These are phyloP conservation scores for Hypoxylon sp. DNA, from an alignment of 2,329 filamentous ascomycete species.

Conservation along the genomic window DNA sequence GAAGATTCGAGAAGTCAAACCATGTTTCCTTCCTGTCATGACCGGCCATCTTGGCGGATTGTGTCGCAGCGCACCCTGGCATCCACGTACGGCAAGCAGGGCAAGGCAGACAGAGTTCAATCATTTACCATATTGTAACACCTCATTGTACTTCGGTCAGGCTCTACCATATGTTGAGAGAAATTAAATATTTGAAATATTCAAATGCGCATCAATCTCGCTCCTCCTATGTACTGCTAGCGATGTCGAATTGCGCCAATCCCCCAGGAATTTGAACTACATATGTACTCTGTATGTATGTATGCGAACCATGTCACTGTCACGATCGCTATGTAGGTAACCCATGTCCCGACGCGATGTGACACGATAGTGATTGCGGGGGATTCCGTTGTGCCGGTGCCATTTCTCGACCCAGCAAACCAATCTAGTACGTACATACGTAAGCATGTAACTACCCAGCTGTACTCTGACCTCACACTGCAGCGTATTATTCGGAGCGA, in stretches of 20 bases:
- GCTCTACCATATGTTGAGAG: neutral
- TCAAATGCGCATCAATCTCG: no score
- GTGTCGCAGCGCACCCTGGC: neutral
- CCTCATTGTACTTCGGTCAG: neutral
- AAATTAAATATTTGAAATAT: no score
- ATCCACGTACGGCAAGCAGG: neutral
- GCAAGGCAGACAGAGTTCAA: neutral
- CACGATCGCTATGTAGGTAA: neutral
- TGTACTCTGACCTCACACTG: conserved; percentile 40
- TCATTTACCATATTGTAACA: neutral
- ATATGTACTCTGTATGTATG: neutral
- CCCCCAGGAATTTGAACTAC: neutral
- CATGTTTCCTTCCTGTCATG: neutral
- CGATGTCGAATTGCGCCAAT: no score
- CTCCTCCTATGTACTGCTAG: no score
- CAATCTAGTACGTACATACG: conserved; percentile 20
- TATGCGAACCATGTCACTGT: conserved; percentile 17
- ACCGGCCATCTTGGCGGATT: neutral
- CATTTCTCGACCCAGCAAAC: conserved; percentile 6
- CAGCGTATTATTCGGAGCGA: conserved; percentile 11
- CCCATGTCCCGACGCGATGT: conserved; percentile 35
- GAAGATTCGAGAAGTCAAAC: neutral
- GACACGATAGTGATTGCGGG: conserved; percentile 30
- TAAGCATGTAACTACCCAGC: conserved; percentile 31
- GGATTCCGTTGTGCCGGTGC: neutral